Base-by-base conservation (phyloP, 2,329 filamentous ascomycete species). In the Apiospora rasikravindrae region DNA sequence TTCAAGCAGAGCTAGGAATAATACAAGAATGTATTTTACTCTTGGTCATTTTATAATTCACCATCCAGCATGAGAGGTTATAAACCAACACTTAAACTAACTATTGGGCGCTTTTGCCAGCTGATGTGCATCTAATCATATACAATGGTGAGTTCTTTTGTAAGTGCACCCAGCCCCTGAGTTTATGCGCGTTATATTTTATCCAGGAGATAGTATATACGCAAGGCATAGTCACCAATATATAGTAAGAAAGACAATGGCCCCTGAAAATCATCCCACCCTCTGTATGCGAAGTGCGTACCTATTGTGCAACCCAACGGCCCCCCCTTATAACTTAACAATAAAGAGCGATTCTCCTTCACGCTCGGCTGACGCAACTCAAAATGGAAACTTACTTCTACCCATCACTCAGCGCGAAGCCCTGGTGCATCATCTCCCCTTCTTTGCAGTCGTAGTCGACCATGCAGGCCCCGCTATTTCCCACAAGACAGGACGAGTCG, bases 1-100 rank as follows among this genome's bases (percentile, higher is more conserved):
- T 98, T 98, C 78, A 86, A 88, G 57, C 87, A 89, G 77, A 75
- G 49, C 67, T 64, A 64, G 57, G 24, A 10, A 40, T 4, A 24
- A 40, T n/a, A 40, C 7, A 40, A 61, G 19, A n/a, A 8, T 10
- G 33, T 14, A 37, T 4, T 16, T 10, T 13, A 19, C 4, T 7
- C 8, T 19, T 2, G 22, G 7, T 13, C 22, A 40, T 11, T 14
- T 8, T 4, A n/a, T 19, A n/a, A 10, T 37, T 2, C 2, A 14
- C 19, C 33, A 11, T 40, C 1, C 40, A 2, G 11, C 40, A 42
- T 10, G 8, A 42, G 14, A 53, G 3, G 16, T n/a, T 22, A 49
- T 3, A n/a, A 1, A 22, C 26, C 5, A 10, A 4, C 22, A 16
- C 22, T 33, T 22, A 1, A 1, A 10, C 4, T 0, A 19, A 19